Percentiles rank a stretch among this genome's conserved stretches.
phyloP scores from a whole-genome alignment of 305 asterid genomes.

The Fraxinus dipetala region DNA sequence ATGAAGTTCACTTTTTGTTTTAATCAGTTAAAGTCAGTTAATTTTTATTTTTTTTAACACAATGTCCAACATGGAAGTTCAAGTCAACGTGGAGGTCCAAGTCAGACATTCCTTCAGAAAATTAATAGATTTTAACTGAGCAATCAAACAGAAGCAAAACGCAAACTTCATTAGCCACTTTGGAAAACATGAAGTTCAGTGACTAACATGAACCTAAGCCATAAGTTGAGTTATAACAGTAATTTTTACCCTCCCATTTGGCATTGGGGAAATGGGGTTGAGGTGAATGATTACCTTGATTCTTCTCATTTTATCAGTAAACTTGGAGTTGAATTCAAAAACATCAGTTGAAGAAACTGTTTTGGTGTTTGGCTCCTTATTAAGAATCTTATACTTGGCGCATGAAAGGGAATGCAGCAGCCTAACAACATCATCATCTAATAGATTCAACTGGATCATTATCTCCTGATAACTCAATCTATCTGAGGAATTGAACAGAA shows the following conservation, averaged over 20 bases:
- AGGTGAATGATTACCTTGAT: slow-evolving; percentile 60
- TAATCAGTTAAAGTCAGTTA: background rate
- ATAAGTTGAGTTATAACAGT: background rate
- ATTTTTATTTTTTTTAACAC: background rate
- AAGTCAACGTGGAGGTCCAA: background rate
- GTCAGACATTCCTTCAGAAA: background rate
- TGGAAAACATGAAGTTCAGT: background rate
- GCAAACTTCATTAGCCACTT: background rate
- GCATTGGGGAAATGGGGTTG: background rate
- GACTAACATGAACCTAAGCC: background rate
- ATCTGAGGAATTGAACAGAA: slow-evolving; percentile 82
- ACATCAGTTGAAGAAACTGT: slow-evolving; percentile 71
- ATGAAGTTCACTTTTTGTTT: background rate
- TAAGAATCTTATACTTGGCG: slow-evolving; percentile 82
- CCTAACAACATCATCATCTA: slow-evolving; percentile 90
- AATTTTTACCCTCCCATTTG: background rate
- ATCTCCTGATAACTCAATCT: slow-evolving; percentile 86
- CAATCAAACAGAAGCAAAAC: background rate
- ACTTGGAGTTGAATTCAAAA: slow-evolving; percentile 82
- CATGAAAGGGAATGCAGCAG: slow-evolving; percentile 95
- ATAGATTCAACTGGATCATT: slow-evolving; percentile 73
- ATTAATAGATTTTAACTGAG: background rate
- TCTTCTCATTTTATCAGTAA: slow-evolving; percentile 91
- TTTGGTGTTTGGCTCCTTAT: slow-evolving; percentile 82
- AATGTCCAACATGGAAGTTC: background rate